These are phyloP conservation scores for Gossypium stocksii DNA, from an alignment of 345 rosid species.

Conservation along the genomic window DNA sequence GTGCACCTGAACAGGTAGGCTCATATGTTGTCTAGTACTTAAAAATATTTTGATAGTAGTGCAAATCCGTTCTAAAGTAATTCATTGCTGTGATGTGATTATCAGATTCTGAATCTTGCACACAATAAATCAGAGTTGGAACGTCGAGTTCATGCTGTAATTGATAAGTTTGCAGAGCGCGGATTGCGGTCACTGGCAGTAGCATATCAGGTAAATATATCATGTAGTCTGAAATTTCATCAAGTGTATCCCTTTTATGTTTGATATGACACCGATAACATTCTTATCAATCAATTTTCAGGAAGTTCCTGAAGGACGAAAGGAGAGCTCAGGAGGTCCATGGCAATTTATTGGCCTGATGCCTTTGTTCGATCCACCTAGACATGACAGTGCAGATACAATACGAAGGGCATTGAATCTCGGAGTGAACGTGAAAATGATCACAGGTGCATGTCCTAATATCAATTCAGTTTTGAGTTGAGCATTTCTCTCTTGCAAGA, in stretches of 20 bases:
- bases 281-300: constrained; percentile 18
- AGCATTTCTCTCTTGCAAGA: not conserved
- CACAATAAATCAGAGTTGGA: constrained; percentile 53
- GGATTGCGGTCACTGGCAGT: constrained; percentile 65
- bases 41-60: not conserved
- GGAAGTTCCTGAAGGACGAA: constrained; percentile 65
- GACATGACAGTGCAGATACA: constrained; percentile 62
- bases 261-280: not conserved
- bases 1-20: constrained; percentile 63
- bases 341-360: constrained; percentile 58
- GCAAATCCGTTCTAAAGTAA: constrained; percentile 12
- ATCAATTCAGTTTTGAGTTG: not conserved
- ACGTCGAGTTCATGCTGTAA: constrained; percentile 52
- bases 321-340: constrained; percentile 55
- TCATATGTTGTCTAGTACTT: not conserved
- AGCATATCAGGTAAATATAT: constrained; percentile 45
- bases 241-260: not conserved
- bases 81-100: constrained; percentile 4
- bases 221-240: not conserved
- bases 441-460: constrained; percentile 33
- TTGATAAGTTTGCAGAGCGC: constrained; percentile 53
- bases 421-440: constrained; percentile 70
- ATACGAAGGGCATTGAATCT: constrained; percentile 58
- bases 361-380: constrained; percentile 70
- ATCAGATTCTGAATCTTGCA: constrained; percentile 48